phyloP scores from a whole-genome alignment of 2,329 filamentous ascomycete species.

The Hypoxylon sp. region DNA sequence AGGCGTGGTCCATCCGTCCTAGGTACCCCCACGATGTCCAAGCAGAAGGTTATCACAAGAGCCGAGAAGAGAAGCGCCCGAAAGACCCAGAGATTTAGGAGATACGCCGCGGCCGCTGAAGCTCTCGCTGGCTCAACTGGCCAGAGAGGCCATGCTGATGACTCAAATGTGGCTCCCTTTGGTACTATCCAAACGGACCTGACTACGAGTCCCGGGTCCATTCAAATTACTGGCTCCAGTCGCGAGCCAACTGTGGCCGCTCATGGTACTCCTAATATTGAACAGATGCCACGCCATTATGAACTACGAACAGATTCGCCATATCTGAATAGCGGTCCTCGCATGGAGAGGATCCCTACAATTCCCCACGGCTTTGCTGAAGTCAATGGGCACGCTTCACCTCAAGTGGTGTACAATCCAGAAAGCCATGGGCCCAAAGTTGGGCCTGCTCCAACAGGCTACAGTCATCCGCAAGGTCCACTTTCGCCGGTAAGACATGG shows the following conservation, averaged over 20 bases:
- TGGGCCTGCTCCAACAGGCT: constrained; percentile 44
- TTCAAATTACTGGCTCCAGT: constrained; percentile 23
- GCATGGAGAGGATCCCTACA: constrained; percentile 17
- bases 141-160: constrained; percentile 32
- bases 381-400: constrained; percentile 23
- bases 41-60: constrained; percentile 44
- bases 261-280: constrained; percentile 29
- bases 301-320: constrained; percentile 31
- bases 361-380: constrained; percentile 30
- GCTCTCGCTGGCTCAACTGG: constrained; percentile 45
- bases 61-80: constrained; percentile 48
- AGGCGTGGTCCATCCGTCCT: constrained; percentile 36
- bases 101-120: constrained; percentile 53
- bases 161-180: constrained; percentile 35
- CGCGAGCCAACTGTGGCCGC: constrained; percentile 36
- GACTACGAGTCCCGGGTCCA: constrained; percentile 41
- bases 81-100: constrained; percentile 51
- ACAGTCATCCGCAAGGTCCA: constrained; percentile 36
- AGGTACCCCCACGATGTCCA: constrained; percentile 39
- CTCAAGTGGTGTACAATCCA: constrained; percentile 43
- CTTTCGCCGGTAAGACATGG: constrained; percentile 47
- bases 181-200: constrained; percentile 39
- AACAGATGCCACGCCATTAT: constrained; percentile 29
- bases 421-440: constrained; percentile 51
- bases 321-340: constrained; percentile 13